Evolutionary conservation across 768 basidiomycete species (phyloP).

Genomic region (Asterophora lycoperdoides): DNA sequence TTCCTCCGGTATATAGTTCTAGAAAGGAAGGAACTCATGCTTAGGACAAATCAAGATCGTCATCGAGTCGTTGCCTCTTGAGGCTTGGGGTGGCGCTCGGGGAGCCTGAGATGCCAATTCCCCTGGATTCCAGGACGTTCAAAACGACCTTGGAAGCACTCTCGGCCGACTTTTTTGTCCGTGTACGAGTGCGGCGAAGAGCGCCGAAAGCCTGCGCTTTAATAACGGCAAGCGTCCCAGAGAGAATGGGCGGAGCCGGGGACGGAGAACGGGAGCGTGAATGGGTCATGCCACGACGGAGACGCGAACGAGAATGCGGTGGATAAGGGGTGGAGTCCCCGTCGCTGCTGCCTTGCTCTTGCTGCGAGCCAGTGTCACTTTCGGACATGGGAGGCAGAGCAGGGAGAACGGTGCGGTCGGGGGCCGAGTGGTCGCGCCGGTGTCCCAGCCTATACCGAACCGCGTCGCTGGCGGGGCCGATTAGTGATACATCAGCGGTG

Average conservation of each 20-base stretch:
- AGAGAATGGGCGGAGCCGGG: constrained; percentile 45
- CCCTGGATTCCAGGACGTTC: constrained; percentile 78
- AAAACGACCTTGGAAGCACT: constrained; percentile 68
- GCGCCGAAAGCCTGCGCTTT: constrained; percentile 90
- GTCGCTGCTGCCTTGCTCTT: constrained; percentile 53
- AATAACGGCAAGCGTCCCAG: constrained; percentile 83
- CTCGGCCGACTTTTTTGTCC: constrained; percentile 69
- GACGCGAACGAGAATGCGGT: constrained; percentile 38
- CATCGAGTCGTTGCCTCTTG: constrained; percentile 34
- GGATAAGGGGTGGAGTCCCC: constrained; percentile 45
- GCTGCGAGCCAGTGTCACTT: constrained; percentile 48
- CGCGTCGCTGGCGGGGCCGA: constrained; percentile 47
- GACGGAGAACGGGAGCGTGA: constrained; percentile 51
- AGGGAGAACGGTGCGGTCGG: constrained; percentile 47
- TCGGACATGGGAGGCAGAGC: constrained; percentile 44
- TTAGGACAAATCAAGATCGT: constrained; percentile 36
- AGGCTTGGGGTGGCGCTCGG: constrained; percentile 10
- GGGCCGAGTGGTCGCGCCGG: constrained; percentile 44
- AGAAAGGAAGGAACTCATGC: constrained; percentile 9
- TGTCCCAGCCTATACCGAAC: constrained; percentile 57
- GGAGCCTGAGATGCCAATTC: constrained; percentile 45
- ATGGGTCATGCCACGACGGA: constrained; percentile 41
- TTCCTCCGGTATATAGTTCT: constrained; percentile 18
- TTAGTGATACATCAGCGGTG: constrained; percentile 63
- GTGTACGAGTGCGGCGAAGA: constrained; percentile 70